A percentile compares a stretch with the other conserved stretches of the same genome.
Evolutionary conservation across 768 basidiomycete species (phyloP).

Genomic region (Lanmaoa rubissima): DNA sequence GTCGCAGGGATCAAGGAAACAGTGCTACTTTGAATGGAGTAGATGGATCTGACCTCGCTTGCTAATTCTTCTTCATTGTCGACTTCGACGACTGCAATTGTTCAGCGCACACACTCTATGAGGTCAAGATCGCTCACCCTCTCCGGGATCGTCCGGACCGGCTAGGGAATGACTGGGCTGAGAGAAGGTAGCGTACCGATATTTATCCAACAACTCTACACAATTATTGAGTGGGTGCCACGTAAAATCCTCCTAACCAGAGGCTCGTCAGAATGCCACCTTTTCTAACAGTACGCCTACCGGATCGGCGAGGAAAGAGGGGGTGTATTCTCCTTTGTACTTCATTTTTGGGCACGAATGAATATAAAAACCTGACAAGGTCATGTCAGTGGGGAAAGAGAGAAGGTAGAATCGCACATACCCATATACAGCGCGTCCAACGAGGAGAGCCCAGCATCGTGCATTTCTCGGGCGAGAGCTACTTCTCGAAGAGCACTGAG

Average conservation of each 20-base stretch:
- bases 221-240: constrained; percentile 73
- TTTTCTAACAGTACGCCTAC: constrained; percentile 38
- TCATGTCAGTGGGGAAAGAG: neutral
- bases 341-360: constrained; percentile 92
- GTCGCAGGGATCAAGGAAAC: constrained; percentile 26
- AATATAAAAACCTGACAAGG: constrained; percentile 78
- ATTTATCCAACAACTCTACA: constrained; percentile 55
- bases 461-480: constrained; percentile 72
- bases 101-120: neutral
- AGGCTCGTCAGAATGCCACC: constrained; percentile 2
- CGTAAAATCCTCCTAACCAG: constrained; percentile 63
- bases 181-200: constrained; percentile 71
- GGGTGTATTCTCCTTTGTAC: constrained; percentile 92
- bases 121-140: constrained; percentile 19
- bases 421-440: constrained; percentile 88
- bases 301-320: constrained; percentile 87
- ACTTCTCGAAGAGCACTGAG: constrained; percentile 84
- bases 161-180: constrained; percentile 54
- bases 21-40: constrained; percentile 20
- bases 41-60: constrained; percentile 19
- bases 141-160: constrained; percentile 28
- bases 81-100: constrained; percentile 14
- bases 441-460: constrained; percentile 58
- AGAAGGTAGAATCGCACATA: constrained; percentile 31
- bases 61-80: constrained; percentile 23